Evolutionary conservation across 2,329 filamentous ascomycete species (phyloP).

Genomic region (Aspergillus sp.): DNA sequence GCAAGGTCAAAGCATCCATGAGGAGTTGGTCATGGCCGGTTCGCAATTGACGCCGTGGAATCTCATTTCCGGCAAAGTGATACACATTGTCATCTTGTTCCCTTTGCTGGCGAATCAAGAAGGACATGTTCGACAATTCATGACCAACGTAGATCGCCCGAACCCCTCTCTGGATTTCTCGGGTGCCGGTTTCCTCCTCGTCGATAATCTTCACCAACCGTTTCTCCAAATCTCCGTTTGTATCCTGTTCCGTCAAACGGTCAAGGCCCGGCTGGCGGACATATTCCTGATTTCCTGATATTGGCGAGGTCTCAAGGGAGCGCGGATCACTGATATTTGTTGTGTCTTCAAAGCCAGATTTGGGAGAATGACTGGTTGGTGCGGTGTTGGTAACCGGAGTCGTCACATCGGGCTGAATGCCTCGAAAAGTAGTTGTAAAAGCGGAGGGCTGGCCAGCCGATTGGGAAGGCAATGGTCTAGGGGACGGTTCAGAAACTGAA

Average conservation of each 20-base stretch:
- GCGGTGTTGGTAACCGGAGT: slow-evolving; percentile 16
- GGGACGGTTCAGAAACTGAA: slow-evolving; percentile 22
- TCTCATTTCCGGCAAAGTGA: slow-evolving; percentile 46
- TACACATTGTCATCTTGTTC: slow-evolving; percentile 43
- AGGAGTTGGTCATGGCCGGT: slow-evolving; percentile 47
- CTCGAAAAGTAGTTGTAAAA: slow-evolving; percentile 28
- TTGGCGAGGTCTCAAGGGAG: slow-evolving; percentile 20
- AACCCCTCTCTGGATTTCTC: slow-evolving; percentile 50
- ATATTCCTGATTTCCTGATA: slow-evolving; percentile 22
- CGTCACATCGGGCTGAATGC: slow-evolving; percentile 19
- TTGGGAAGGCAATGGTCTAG: slow-evolving; percentile 21
- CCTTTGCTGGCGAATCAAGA: slow-evolving; percentile 53
- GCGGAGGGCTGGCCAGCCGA: slow-evolving; percentile 21
- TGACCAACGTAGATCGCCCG: slow-evolving; percentile 57
- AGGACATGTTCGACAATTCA: slow-evolving; percentile 57
- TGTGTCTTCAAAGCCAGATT: neutral
- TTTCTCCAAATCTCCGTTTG: slow-evolving; percentile 43
- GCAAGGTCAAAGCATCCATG: slow-evolving; percentile 51
- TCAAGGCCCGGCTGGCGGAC: slow-evolving; percentile 28
- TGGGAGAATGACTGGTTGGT: slow-evolving; percentile 8
- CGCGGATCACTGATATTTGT: slow-evolving; percentile 3
- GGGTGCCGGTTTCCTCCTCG: slow-evolving; percentile 45
- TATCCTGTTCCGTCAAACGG: slow-evolving; percentile 38
- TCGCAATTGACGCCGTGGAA: slow-evolving; percentile 42
- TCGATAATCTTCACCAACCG: slow-evolving; percentile 54